A percentile compares a stretch with the other conserved stretches of the same genome.
These are phyloP conservation scores for Camillea tinctor DNA, from an alignment of 2,329 filamentous ascomycete genomes.

Conservation along the genomic window DNA sequence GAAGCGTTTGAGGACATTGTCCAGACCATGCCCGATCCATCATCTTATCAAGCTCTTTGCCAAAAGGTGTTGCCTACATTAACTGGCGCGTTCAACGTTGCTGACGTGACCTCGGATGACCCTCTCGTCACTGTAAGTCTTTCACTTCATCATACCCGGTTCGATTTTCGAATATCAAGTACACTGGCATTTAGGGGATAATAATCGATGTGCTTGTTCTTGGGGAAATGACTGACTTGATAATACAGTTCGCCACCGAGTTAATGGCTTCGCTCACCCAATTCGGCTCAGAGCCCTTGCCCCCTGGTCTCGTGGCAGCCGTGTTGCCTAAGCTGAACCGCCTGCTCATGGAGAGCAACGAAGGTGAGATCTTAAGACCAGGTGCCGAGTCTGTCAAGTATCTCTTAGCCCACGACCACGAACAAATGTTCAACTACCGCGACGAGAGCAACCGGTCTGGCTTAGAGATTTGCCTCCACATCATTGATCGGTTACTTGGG, in stretches of 20 bases:
- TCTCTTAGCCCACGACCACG: constrained; percentile 84
- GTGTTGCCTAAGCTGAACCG: constrained; percentile 84
- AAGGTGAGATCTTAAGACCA: constrained; percentile 84
- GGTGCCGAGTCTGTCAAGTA: constrained; percentile 85
- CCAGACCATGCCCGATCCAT: constrained; percentile 61
- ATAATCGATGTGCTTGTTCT: too few species aligned
- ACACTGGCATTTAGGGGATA: too few species aligned
- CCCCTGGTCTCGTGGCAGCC: constrained; percentile 78
- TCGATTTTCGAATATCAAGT: too few species aligned
- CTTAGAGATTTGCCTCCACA: constrained; percentile 82
- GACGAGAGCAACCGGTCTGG: constrained; percentile 79
- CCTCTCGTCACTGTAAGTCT: constrained; percentile 69
- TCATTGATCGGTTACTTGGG: constrained; percentile 87
- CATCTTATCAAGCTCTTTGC: constrained; percentile 76
- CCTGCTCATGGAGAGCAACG: constrained; percentile 77
- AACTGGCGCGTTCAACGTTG: constrained; percentile 85
- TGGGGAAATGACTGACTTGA: constrained; percentile 20
- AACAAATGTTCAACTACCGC: constrained; percentile 85
- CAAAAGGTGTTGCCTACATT: constrained; percentile 83
- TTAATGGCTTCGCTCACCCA: constrained; percentile 78
- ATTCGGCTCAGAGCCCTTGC: constrained; percentile 80
- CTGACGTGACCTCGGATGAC: constrained; percentile 79
- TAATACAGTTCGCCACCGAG: constrained; percentile 69
- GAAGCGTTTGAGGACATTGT: constrained; percentile 93
- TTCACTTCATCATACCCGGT: background rate